phyloP scores from a whole-genome alignment of 129 eudicot genomes.

The Pittosporum tobira region DNA sequence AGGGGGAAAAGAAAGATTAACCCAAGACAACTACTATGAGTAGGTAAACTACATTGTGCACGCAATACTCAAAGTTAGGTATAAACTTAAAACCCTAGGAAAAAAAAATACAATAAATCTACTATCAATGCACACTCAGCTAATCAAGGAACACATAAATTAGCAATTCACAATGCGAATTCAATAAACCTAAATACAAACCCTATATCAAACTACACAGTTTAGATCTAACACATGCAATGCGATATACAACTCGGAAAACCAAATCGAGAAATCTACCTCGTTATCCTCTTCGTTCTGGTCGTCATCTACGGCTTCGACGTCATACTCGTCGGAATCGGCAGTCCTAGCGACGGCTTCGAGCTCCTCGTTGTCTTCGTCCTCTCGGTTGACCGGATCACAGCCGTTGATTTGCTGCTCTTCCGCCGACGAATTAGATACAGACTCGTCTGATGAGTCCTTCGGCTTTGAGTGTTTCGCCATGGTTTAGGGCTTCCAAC shows the following conservation, averaged over 20 bases:
- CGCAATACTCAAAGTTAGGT: background rate
- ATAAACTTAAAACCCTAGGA: background rate
- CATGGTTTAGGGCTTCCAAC: conserved; percentile 41
- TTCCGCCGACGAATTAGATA: conserved; percentile 51
- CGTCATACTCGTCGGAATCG: conserved; percentile 55
- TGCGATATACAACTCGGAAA: background rate
- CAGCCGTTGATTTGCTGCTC: conserved; percentile 33
- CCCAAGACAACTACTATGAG: background rate
- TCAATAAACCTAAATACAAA: background rate
- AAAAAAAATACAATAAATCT: no score
- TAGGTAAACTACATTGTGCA: background rate
- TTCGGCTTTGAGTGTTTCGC: conserved; percentile 49
- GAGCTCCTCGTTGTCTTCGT: conserved; percentile 85
- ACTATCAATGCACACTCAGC: no score
- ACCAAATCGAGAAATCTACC: conserved; percentile 25
- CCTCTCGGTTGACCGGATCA: conserved; percentile 41
- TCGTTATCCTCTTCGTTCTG: conserved; percentile 40
- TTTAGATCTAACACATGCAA: background rate
- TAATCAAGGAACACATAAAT: background rate
- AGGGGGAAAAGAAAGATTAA: no score
- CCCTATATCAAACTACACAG: conserved; percentile 8
- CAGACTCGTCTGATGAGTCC: conserved; percentile 51
- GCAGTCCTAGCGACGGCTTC: conserved; percentile 83
- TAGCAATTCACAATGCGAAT: no score
- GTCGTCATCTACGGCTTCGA: conserved; percentile 34